A percentile compares a stretch with the other conserved stretches of the same genome.
These are phyloP conservation scores for Boletus speciosus DNA, from an alignment of 768 basidiomycete genomes.

Conservation along the genomic window DNA sequence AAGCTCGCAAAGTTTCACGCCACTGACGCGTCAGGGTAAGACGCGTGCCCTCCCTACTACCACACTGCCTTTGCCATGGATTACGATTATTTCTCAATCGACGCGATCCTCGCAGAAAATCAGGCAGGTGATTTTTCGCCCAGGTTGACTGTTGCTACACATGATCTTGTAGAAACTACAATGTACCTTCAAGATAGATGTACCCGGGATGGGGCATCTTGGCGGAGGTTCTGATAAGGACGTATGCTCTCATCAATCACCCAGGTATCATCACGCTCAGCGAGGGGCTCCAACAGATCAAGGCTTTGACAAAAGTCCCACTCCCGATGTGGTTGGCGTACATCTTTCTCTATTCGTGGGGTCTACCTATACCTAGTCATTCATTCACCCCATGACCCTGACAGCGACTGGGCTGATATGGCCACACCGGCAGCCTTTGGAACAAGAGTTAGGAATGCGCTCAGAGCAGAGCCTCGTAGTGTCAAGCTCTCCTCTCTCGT, in stretches of 20 bases:
- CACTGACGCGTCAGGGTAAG: conserved; percentile 18
- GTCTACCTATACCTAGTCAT: not conserved
- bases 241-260: conserved; percentile 41
- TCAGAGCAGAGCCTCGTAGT: conserved; percentile 84
- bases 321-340: conserved; percentile 92
- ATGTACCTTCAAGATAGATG: conserved; percentile 86
- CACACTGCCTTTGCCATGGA: conserved; percentile 52
- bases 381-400: conserved; percentile 24
- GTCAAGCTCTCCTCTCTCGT: conserved; percentile 82
- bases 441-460: conserved; percentile 74
- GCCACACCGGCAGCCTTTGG: conserved; percentile 78
- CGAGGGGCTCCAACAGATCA: conserved; percentile 51
- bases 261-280: conserved; percentile 5
- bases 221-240: conserved; percentile 83
- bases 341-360: conserved; percentile 75
- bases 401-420: conserved; percentile 83
- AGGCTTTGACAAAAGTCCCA: conserved; percentile 69
- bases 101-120: conserved; percentile 88
- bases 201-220: conserved; percentile 84
- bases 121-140: conserved; percentile 46
- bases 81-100: conserved; percentile 88
- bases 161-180: conserved; percentile 68
- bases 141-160: not conserved
- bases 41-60: not conserved
- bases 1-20: conserved; percentile 7